phyloP scores from a whole-genome alignment of 2,329 filamentous ascomycete genomes.

The Cercospora nicotianae region DNA sequence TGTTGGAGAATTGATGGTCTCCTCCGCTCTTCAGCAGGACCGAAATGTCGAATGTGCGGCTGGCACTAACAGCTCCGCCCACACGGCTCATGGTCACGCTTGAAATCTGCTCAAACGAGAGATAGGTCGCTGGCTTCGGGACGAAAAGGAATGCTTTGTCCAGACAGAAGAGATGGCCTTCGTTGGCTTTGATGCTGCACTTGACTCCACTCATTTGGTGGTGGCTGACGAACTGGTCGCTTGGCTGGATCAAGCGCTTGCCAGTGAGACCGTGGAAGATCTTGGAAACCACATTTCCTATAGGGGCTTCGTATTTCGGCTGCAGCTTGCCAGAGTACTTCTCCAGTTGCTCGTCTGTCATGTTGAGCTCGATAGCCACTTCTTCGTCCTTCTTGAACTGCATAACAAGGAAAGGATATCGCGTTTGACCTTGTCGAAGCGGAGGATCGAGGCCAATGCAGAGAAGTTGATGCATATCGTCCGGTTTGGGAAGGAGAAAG shows the following conservation, averaged over 20 bases:
- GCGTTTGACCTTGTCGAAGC: constrained; percentile 91
- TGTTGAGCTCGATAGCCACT: constrained; percentile 92
- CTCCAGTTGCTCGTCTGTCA: constrained; percentile 84
- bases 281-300: constrained; percentile 90
- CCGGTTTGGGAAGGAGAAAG: constrained; percentile 97
- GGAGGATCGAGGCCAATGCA: constrained; percentile 93
- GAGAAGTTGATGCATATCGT: constrained; percentile 93
- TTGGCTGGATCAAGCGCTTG: constrained; percentile 92
- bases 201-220: constrained; percentile 94
- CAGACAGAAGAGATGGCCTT: constrained; percentile 93
- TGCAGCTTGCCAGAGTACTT: constrained; percentile 89
- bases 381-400: constrained; percentile 98
- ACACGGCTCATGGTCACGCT: constrained; percentile 95
- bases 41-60: constrained; percentile 95
- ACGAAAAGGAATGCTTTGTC: constrained; percentile 99
- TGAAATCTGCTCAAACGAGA: constrained; percentile 88
- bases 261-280: constrained; percentile 92
- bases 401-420: constrained; percentile 98
- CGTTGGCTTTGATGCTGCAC: constrained; percentile 99
- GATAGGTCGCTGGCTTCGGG: constrained; percentile 95
- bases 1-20: constrained; percentile 97
- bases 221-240: constrained; percentile 91
- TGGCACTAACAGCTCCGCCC: constrained; percentile 86
- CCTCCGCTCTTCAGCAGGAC: constrained; percentile 84
- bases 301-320: constrained; percentile 86